phyloP scores from a whole-genome alignment of 495 filamentous ascomycete genomes.

The Neurospora sp. region DNA sequence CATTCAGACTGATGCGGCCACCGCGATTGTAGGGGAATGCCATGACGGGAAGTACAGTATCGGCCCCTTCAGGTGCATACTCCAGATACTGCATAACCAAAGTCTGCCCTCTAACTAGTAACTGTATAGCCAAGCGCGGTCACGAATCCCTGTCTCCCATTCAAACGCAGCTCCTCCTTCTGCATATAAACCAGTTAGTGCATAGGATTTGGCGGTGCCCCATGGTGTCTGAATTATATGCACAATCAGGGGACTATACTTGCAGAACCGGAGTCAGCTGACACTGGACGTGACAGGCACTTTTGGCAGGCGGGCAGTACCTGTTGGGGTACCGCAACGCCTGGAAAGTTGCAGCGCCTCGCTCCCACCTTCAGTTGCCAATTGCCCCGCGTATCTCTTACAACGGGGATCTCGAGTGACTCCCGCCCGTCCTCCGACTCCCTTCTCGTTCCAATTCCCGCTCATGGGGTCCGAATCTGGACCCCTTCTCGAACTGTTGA shows the following conservation, averaged over 20 bases:
- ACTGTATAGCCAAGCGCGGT: not conserved
- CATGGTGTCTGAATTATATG: not conserved
- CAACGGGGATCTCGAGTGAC: not conserved
- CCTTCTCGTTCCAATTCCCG: not conserved
- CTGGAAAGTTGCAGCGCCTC: not conserved
- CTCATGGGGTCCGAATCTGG: conserved; percentile 18
- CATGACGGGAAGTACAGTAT: not conserved
- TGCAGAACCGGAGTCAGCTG: not conserved
- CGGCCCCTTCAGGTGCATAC: not conserved
- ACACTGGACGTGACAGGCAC: not conserved
- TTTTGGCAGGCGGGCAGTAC: not conserved
- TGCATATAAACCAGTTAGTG: not conserved
- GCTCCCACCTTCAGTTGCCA: not conserved
- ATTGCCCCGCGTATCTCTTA: conserved; percentile 16
- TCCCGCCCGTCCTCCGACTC: conserved; percentile 1
- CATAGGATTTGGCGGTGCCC: not conserved
- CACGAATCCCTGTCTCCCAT: not conserved
- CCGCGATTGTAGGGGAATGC: not conserved
- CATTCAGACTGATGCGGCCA: not conserved
- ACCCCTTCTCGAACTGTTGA: conserved; percentile 11
- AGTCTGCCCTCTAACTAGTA: not conserved
- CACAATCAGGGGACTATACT: not conserved
- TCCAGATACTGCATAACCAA: not conserved
- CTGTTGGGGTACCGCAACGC: not conserved
- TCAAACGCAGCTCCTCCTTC: not conserved